Percentiles rank a stretch among this genome's conserved stretches.
Evolutionary conservation across 208 protist species (phyloP).

Genomic region (Crithidia bombi): DNA sequence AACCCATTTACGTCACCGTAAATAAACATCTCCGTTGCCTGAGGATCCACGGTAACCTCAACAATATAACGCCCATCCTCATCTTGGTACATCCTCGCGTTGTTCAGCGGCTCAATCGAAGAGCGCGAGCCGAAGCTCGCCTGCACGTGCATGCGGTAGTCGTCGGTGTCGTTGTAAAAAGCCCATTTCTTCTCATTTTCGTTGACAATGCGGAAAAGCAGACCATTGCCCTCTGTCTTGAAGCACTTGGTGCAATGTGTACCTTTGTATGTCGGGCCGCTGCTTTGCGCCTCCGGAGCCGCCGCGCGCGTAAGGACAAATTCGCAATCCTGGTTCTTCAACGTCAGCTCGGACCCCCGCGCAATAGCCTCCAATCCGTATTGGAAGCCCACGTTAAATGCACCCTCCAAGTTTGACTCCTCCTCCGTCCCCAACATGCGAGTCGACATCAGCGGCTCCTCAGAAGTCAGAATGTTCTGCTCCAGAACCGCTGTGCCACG

Average conservation of each 20-base stretch:
- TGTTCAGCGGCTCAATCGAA: conserved; percentile 47
- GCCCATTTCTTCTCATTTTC: conserved; percentile 74
- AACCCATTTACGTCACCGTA: conserved; percentile 74
- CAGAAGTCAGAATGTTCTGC: conserved; percentile 53
- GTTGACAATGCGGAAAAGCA: conserved; percentile 83
- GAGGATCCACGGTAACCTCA: conserved; percentile 55
- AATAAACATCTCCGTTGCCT: conserved; percentile 75
- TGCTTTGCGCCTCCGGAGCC: conserved; percentile 31
- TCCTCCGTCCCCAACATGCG: conserved; percentile 47
- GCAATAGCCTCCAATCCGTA: conserved; percentile 52
- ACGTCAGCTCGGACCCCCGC: conserved; percentile 43
- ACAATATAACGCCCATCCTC: conserved; percentile 49
- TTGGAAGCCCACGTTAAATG: conserved; percentile 64
- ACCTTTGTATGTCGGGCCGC: conserved; percentile 61
- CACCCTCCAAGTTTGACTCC: conserved; percentile 53
- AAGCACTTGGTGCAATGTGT: conserved; percentile 71
- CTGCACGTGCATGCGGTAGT: conserved; percentile 61
- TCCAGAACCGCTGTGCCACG: conserved; percentile 42
- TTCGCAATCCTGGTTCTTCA: conserved; percentile 46
- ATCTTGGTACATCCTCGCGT: conserved; percentile 41
- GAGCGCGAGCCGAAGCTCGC: conserved; percentile 67
- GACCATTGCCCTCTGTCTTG: conserved; percentile 63
- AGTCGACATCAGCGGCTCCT: conserved; percentile 57
- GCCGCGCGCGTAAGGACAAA: conserved; percentile 51
- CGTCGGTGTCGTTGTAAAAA: conserved; percentile 79